phyloP scores from a whole-genome alignment of 2,329 filamentous ascomycete species.

The Hysterium pulicare region DNA sequence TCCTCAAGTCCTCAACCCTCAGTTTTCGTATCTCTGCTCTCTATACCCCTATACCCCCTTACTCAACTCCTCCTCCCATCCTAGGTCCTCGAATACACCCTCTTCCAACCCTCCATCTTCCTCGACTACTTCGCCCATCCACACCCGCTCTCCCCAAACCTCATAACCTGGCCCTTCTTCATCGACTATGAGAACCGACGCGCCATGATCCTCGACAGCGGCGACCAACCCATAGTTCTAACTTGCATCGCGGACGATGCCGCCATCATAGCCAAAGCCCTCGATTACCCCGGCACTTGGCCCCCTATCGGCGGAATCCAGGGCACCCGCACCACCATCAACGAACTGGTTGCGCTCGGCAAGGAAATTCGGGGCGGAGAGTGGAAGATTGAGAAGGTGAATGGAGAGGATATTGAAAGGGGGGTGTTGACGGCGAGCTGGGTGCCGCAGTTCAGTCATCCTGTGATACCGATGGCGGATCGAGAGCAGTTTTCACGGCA shows the following conservation, averaged over 20 bases:
- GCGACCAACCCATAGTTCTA: conserved; percentile 22
- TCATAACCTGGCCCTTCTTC: conserved; percentile 38
- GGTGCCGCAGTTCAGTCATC: conserved; percentile 34
- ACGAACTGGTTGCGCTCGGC: conserved; percentile 26
- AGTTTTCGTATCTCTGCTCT: neutral
- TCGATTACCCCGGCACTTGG: conserved; percentile 24
- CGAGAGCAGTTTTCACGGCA: conserved; percentile 32
- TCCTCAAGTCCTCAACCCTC: neutral
- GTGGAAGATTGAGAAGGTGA: conserved; percentile 44
- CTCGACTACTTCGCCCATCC: conserved; percentile 55
- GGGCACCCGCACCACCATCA: conserved; percentile 20
- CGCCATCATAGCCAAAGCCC: conserved; percentile 21
- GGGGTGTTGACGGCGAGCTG: conserved; percentile 42
- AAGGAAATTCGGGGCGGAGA: conserved; percentile 28
- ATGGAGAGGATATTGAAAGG: conserved; percentile 46
- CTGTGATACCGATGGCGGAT: conserved; percentile 35
- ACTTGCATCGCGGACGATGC: conserved; percentile 26
- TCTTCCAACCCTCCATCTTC: conserved; percentile 56
- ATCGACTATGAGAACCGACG: conserved; percentile 24
- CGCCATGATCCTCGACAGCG: conserved; percentile 28
- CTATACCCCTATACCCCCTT: neutral
- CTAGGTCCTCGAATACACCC: conserved; percentile 48
- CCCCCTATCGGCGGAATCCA: conserved; percentile 25
- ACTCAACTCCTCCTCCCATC: neutral
- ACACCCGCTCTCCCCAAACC: conserved; percentile 44